These are phyloP conservation scores for Xylona heveae DNA, from an alignment of 495 filamentous ascomycete species.

Conservation along the genomic window DNA sequence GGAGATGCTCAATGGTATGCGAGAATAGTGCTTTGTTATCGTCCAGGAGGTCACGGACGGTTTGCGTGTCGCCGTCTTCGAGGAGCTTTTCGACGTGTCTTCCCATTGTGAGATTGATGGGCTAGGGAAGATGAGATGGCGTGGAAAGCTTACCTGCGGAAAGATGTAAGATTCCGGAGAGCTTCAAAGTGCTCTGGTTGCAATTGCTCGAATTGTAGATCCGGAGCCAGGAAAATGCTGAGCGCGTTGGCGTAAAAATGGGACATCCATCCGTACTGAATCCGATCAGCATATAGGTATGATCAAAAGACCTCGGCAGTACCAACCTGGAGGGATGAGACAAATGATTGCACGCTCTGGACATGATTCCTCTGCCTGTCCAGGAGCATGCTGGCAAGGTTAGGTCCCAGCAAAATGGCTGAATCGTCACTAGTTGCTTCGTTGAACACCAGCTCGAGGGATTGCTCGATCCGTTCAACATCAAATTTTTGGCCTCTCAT, in stretches of 20 bases:
- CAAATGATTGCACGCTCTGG: conserved; percentile 68
- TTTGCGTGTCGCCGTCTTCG: conserved; percentile 16
- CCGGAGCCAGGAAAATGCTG: conserved; percentile 34
- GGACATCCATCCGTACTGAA: conserved; percentile 80
- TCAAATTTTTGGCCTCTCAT: conserved; percentile 68
- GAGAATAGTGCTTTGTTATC: conserved; percentile 23
- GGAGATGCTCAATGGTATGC: conserved; percentile 10
- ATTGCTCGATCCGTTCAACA: conserved; percentile 51
- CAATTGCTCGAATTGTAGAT: conserved; percentile 14
- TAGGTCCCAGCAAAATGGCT: conserved; percentile 46
- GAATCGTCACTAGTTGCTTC: conserved; percentile 29
- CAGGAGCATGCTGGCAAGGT: conserved; percentile 36
- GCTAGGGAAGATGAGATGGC: too few relatives aligned
- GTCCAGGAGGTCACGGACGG: conserved; percentile 26
- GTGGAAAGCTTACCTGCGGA: conserved; percentile 41
- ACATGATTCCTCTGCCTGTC: conserved; percentile 67
- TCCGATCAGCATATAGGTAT: conserved; percentile 4
- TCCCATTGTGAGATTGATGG: conserved; percentile 5
- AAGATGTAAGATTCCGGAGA: conserved; percentile 59
- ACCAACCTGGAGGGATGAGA: conserved; percentile 55
- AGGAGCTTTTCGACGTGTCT: conserved; percentile 27
- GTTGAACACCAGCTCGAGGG: conserved; percentile 62
- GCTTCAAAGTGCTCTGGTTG: conserved; percentile 47
- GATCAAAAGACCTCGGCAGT: background rate
- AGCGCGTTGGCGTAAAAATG: conserved; percentile 86